These are phyloP conservation scores for Leptodontidium sp. DNA, from an alignment of 2,329 filamentous ascomycete species.

Conservation along the genomic window DNA sequence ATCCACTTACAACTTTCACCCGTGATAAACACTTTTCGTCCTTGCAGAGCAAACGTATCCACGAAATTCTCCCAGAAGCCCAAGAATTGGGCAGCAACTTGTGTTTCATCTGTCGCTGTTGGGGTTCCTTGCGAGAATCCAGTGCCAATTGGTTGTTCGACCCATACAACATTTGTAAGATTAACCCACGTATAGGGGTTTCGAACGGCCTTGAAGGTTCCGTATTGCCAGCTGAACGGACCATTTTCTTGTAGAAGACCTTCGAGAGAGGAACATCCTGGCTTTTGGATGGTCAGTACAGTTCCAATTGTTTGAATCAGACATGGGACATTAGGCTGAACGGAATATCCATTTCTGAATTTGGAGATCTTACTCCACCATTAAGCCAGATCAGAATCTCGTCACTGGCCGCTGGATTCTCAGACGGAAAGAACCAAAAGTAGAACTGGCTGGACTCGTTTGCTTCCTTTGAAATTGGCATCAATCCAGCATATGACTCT, in stretches of 20 bases:
- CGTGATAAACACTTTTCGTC: constrained; percentile 75
- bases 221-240: constrained; percentile 72
- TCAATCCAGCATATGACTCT: constrained; percentile 69
- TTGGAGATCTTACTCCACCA: constrained; percentile 50
- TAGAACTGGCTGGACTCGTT: constrained; percentile 63
- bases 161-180: constrained; percentile 45
- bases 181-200: constrained; percentile 45
- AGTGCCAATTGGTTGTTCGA: constrained; percentile 46
- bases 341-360: background rate
- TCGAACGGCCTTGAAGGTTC: constrained; percentile 57
- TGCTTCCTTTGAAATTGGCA: constrained; percentile 62
- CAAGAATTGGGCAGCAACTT: constrained; percentile 75
- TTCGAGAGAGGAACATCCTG: constrained; percentile 68
- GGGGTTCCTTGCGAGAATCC: constrained; percentile 51
- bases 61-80: constrained; percentile 84
- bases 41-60: constrained; percentile 72
- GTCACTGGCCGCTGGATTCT: constrained; percentile 57
- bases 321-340: background rate
- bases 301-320: background rate
- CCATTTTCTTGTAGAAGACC: constrained; percentile 82
- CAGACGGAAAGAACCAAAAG: constrained; percentile 73
- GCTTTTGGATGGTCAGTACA: constrained; percentile 46
- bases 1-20: constrained; percentile 51
- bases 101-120: constrained; percentile 70
- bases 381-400: constrained; percentile 67